A percentile compares a stretch with the other conserved stretches of the same genome.
phyloP scores from a whole-genome alignment of 495 filamentous ascomycete species.

The Aspergillus campestris region DNA sequence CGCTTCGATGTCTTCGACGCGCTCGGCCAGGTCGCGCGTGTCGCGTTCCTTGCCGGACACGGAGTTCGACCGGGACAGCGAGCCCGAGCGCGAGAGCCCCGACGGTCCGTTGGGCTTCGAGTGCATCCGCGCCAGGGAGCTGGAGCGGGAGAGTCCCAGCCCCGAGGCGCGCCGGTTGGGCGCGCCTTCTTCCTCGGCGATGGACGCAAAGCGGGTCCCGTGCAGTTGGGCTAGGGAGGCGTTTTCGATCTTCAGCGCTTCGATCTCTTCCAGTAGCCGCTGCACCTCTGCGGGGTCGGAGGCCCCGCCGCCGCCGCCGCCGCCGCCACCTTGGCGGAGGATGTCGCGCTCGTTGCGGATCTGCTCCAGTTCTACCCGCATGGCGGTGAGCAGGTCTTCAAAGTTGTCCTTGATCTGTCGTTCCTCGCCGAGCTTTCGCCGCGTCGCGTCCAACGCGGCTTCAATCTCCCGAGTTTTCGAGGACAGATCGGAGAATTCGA shows the following conservation, averaged over 20 bases:
- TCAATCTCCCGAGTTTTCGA: constrained; percentile 63
- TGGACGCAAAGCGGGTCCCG: constrained; percentile 48
- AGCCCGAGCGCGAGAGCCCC: constrained; percentile 37
- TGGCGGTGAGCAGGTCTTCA: constrained; percentile 77
- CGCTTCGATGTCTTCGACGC: constrained; percentile 83
- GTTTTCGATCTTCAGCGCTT: constrained; percentile 46
- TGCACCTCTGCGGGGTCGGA: constrained; percentile 64
- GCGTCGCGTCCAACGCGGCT: constrained; percentile 65
- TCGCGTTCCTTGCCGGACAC: constrained; percentile 54
- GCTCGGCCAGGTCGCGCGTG: constrained; percentile 65
- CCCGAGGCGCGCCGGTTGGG: constrained; percentile 21
- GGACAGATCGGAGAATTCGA: constrained; percentile 31
- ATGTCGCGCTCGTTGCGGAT: constrained; percentile 80
- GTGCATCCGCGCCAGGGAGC: constrained; percentile 46
- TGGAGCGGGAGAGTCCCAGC: constrained; percentile 50
- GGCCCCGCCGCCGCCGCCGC: constrained; percentile 50
- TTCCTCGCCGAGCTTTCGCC: constrained; percentile 76
- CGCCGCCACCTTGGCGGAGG: constrained; percentile 63
- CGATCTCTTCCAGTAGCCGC: constrained; percentile 60
- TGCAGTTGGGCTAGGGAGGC: constrained; percentile 44
- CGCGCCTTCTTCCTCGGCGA: constrained; percentile 50
- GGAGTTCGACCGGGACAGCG: constrained; percentile 49
- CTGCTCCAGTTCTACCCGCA: constrained; percentile 73
- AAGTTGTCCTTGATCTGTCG: constrained; percentile 85
- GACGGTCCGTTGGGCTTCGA: constrained; percentile 18